phyloP scores from a whole-genome alignment of 805 yeast species.

The Ogataea haglerorum region DNA sequence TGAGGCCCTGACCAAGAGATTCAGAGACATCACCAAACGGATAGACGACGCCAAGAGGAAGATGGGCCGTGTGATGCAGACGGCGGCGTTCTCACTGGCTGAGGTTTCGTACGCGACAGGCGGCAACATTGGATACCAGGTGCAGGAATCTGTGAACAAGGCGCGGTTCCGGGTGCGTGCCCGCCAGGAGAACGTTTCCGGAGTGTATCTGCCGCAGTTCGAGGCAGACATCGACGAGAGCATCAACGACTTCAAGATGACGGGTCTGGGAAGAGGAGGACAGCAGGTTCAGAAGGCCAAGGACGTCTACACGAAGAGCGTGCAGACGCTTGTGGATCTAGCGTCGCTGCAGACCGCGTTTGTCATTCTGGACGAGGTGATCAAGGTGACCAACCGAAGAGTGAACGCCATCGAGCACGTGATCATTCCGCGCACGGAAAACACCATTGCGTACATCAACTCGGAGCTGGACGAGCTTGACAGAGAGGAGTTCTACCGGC shows the following conservation, averaged over 20 bases:
- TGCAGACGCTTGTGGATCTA: slow-evolving; percentile 92
- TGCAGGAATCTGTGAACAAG: slow-evolving; percentile 86
- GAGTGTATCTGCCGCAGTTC: slow-evolving; percentile 91
- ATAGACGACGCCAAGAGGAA: slow-evolving; percentile 94
- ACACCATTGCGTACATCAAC: slow-evolving; percentile 86
- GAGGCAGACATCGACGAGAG: slow-evolving; percentile 80
- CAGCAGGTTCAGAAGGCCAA: slow-evolving; percentile 96
- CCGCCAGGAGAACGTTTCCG: slow-evolving; percentile 93
- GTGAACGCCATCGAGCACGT: slow-evolving; percentile 99
- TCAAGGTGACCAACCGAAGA: slow-evolving; percentile 96
- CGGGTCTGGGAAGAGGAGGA: slow-evolving; percentile 98
- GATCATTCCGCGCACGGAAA: slow-evolving; percentile 95
- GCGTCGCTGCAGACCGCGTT: slow-evolving; percentile 97
- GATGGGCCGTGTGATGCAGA: slow-evolving; percentile 98
- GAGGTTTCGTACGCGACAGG: slow-evolving; percentile 98
- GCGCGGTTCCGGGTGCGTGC: slow-evolving; percentile 91
- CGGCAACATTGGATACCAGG: slow-evolving; percentile 91
- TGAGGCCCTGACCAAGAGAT: slow-evolving; percentile 93
- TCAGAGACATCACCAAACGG: slow-evolving; percentile 90
- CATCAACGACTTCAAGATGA: slow-evolving; percentile 90
- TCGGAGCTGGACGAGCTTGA: slow-evolving; percentile 96
- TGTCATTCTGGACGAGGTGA: slow-evolving; percentile 93
- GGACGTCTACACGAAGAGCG: slow-evolving; percentile 88
- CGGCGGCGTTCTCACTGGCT: slow-evolving; percentile 95
- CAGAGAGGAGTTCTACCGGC: slow-evolving; percentile 95